phyloP scores from a whole-genome alignment of 177 flowering plant species.

The Tripterygium wilfordii region DNA sequence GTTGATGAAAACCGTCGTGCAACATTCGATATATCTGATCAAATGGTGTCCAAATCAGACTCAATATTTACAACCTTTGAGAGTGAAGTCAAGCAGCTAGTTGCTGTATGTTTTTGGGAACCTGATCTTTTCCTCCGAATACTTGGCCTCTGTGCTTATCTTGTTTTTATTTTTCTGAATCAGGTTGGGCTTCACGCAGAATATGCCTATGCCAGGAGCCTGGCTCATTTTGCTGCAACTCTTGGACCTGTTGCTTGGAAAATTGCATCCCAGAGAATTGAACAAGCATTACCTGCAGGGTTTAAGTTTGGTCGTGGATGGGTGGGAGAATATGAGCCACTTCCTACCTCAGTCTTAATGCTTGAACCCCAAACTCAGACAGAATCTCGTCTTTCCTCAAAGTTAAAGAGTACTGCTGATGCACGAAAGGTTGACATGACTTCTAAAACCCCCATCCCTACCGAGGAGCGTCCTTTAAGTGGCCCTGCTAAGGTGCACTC shows the following conservation, averaged over 20 bases:
- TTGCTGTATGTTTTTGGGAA: slow-evolving; percentile 53
- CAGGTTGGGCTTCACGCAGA: slow-evolving; percentile 94
- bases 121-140: slow-evolving; percentile 3
- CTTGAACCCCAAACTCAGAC: slow-evolving; percentile 31
- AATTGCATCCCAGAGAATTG: slow-evolving; percentile 74
- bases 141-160: neutral
- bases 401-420: slow-evolving; percentile 13
- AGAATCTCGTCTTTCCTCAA: slow-evolving; percentile 21
- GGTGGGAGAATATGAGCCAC: slow-evolving; percentile 96
- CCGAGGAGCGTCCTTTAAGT: slow-evolving; percentile 30
- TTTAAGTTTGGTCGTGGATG: slow-evolving; percentile 88
- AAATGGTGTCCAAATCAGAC: slow-evolving; percentile 37
- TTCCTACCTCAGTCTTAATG: slow-evolving; percentile 59
- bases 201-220: slow-evolving; percentile 82
- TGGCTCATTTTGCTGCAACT: slow-evolving; percentile 90
- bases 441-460: slow-evolving; percentile 10
- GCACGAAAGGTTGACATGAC: slow-evolving; percentile 21
- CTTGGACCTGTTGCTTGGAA: slow-evolving; percentile 93
- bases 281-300: slow-evolving; percentile 67
- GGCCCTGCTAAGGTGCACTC: too few species aligned
- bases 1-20: slow-evolving; percentile 80
- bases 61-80: slow-evolving; percentile 66
- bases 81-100: slow-evolving; percentile 74
- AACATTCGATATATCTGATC: slow-evolving; percentile 50
- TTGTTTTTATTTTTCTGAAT: slow-evolving; percentile 13